Percentiles rank a stretch among this genome's conserved stretches.
Evolutionary conservation across 2,329 filamentous ascomycete species (phyloP).

Genomic region (Drechslerella dactyloides): DNA sequence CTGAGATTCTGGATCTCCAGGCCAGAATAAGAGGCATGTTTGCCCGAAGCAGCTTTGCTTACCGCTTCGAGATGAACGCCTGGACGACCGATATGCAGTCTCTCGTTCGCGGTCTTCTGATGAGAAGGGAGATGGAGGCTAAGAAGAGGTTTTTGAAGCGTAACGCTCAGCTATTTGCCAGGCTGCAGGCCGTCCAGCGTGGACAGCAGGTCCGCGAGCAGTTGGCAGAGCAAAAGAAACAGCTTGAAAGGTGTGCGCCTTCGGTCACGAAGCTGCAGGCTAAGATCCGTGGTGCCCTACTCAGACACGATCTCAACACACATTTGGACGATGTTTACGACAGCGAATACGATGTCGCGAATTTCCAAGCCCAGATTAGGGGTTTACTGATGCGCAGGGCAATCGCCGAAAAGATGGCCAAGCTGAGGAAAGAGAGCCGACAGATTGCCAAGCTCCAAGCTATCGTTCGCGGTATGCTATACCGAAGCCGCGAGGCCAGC

Average conservation of each 20-base stretch:
- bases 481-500: constrained; percentile 65
- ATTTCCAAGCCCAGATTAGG: constrained; percentile 55
- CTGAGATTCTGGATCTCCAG: constrained; percentile 79
- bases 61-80: constrained; percentile 54
- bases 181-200: constrained; percentile 65
- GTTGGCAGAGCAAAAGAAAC: constrained; percentile 59
- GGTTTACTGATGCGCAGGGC: constrained; percentile 60
- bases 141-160: constrained; percentile 58
- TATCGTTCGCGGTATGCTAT: constrained; percentile 70
- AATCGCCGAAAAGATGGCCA: constrained; percentile 56
- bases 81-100: constrained; percentile 53
- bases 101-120: constrained; percentile 54
- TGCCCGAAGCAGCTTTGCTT: constrained; percentile 52
- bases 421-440: constrained; percentile 21
- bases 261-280: constrained; percentile 64
- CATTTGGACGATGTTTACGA: constrained; percentile 52
- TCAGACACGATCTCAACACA: constrained; percentile 49
- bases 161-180: constrained; percentile 60
- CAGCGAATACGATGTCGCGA: constrained; percentile 50
- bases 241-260: constrained; percentile 58
- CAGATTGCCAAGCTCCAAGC: constrained; percentile 67
- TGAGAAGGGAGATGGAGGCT: constrained; percentile 59
- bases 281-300: constrained; percentile 59
- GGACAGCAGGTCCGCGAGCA: constrained; percentile 59
- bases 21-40: constrained; percentile 76